Conservation (phyloP, 768 basidiomycete genomes). For the Agaricus blazei region DNA sequence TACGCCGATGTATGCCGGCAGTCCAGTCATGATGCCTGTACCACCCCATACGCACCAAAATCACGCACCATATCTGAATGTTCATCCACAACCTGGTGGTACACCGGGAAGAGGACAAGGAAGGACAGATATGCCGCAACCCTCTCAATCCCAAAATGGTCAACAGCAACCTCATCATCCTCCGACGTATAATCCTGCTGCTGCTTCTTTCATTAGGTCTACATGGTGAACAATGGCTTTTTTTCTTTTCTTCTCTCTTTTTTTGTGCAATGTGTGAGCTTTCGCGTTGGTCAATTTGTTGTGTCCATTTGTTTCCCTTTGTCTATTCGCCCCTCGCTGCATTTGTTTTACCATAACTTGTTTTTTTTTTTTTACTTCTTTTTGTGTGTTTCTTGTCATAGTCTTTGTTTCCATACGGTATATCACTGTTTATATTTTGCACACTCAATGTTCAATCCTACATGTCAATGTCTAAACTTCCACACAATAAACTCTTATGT, state of each 20-base stretch:
- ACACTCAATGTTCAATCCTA: constrained; percentile 3
- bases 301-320: constrained; percentile 19
- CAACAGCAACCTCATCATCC: constrained; percentile 7
- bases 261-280: constrained; percentile 20
- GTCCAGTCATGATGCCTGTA: constrained; percentile 69
- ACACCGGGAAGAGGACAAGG: constrained; percentile 44
- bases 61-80: constrained; percentile 25
- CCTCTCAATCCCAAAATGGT: constrained; percentile 26
- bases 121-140: constrained; percentile 35
- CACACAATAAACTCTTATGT: not conserved
- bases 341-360: constrained; percentile 4
- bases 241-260: constrained; percentile 9
- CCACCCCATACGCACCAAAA: constrained; percentile 19
- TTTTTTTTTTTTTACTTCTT: constrained; percentile 3
- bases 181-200: constrained; percentile 12
- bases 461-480: not conserved
- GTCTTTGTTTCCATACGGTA: constrained; percentile 31
- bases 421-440: constrained; percentile 27
- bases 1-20: constrained; percentile 57
- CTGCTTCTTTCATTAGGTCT: constrained; percentile 36
- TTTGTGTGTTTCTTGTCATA: constrained; percentile 23
- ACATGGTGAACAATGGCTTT: constrained; percentile 37
- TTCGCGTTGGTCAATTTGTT: constrained; percentile 33
- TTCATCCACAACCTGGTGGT: not conserved
- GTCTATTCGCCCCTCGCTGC: not conserved